Conservation (phyloP, 1,284 basidiomycete genomes). For the Cerrena zonata region DNA sequence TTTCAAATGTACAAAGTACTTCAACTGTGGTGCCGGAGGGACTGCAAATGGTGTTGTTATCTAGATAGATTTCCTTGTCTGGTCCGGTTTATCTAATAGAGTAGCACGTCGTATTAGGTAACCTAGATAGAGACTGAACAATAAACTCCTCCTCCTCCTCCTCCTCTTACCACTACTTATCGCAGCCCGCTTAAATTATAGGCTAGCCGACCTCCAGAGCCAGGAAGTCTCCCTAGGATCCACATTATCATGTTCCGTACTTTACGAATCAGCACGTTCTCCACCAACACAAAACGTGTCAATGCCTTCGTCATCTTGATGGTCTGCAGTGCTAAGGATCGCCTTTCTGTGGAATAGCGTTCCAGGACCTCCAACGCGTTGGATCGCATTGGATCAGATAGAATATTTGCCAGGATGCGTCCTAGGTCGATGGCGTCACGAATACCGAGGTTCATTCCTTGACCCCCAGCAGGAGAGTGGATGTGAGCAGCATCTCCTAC, state of each 20-base stretch:
- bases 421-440: constrained; percentile 37
- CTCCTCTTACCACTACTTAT: background rate
- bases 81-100: too few relatives aligned
- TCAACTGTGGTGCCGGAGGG: too few relatives aligned
- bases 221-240: background rate
- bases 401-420: constrained; percentile 16
- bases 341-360: background rate
- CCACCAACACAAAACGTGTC: background rate
- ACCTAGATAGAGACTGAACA: too few relatives aligned
- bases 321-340: background rate
- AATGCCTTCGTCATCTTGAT: background rate
- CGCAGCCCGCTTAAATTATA: background rate
- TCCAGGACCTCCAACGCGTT: background rate
- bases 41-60: too few relatives aligned
- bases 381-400: background rate
- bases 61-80: too few relatives aligned
- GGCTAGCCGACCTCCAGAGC: background rate
- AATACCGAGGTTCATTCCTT: constrained; percentile 45
- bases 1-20: too few relatives aligned
- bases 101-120: too few relatives aligned
- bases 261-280: background rate
- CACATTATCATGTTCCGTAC: background rate
- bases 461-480: constrained; percentile 41
- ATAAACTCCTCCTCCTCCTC: too few relatives aligned
- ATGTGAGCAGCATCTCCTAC: constrained; percentile 43